phyloP scores from a whole-genome alignment of 352 stramenopile species.

The Globisporangium yorkense region DNA sequence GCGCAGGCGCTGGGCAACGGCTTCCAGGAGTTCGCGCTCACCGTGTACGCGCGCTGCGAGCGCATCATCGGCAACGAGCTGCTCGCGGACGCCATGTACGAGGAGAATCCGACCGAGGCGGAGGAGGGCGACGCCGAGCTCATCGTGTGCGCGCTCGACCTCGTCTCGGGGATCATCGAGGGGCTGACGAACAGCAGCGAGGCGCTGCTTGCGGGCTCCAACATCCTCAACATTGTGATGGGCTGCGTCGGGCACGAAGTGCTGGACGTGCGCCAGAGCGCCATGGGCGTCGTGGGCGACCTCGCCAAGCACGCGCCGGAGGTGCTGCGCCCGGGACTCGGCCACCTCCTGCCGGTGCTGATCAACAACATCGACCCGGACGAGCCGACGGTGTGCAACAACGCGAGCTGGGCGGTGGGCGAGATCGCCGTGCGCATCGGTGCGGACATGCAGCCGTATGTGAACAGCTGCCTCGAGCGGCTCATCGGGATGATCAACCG shows the following conservation, averaged over 20 bases:
- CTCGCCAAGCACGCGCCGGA: constrained; percentile 80
- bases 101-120: constrained; percentile 70
- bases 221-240: constrained; percentile 87
- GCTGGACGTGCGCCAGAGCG: constrained; percentile 85
- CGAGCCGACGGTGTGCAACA: constrained; percentile 89
- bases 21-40: constrained; percentile 86
- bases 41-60: constrained; percentile 75
- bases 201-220: constrained; percentile 68
- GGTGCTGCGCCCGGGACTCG: constrained; percentile 66
- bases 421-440: constrained; percentile 86
- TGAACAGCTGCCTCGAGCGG: constrained; percentile 56
- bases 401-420: constrained; percentile 88
- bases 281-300: constrained; percentile 87
- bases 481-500: constrained; percentile 87
- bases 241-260: constrained; percentile 83
- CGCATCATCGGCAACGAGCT: constrained; percentile 82
- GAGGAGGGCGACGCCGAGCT: constrained; percentile 88
- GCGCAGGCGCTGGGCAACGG: constrained; percentile 77
- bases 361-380: constrained; percentile 88
- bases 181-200: constrained; percentile 74
- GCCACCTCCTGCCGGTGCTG: constrained; percentile 72
- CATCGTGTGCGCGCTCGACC: constrained; percentile 83
- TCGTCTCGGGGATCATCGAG: constrained; percentile 88
- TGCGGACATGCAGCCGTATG: constrained; percentile 81
- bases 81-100: constrained; percentile 71